Percentiles rank a stretch among this genome's conserved stretches.
Conservation (phyloP, 371 early-diverging fungal species). For the Thermomucor indicae-seudaticae region DNA sequence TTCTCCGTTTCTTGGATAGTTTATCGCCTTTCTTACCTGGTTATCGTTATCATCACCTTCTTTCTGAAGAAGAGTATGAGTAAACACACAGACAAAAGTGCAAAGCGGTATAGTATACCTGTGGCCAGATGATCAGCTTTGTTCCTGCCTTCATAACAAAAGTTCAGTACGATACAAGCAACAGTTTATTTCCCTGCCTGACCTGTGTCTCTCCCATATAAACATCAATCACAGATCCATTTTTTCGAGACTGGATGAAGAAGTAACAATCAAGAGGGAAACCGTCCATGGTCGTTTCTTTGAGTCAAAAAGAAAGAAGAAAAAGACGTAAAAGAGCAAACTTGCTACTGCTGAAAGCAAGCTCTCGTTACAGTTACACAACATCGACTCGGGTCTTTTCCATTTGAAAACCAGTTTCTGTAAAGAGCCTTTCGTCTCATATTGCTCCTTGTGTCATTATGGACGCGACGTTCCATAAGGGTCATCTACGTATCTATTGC, state of each 20-base stretch:
- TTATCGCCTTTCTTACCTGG: slow-evolving; percentile 11
- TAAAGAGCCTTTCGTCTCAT: no score
- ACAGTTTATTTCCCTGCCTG: no score
- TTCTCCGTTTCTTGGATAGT: no score
- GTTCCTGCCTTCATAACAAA: neutral
- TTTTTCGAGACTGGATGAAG: slow-evolving; percentile 19
- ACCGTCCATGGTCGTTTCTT: slow-evolving; percentile 4
- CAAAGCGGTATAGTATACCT: neutral
- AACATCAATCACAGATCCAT: slow-evolving; percentile 13
- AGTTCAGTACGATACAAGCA: neutral
- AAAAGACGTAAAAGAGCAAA: neutral
- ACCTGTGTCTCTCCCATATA: slow-evolving; percentile 2
- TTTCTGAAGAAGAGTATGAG: neutral
- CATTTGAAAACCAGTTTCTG: no score
- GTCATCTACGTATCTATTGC: neutral
- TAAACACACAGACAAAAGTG: neutral
- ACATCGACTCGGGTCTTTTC: no score
- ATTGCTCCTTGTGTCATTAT: no score
- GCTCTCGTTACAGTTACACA: no score
- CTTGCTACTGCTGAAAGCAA: no score
- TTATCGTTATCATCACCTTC: slow-evolving; percentile 3
- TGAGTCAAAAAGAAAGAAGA: neutral
- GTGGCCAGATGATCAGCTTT: neutral
- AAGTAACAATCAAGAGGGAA: slow-evolving; percentile 27
- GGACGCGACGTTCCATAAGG: no score